Conservation (phyloP, 2,329 filamentous ascomycete species). For the Diaporthe citriasiana region DNA sequence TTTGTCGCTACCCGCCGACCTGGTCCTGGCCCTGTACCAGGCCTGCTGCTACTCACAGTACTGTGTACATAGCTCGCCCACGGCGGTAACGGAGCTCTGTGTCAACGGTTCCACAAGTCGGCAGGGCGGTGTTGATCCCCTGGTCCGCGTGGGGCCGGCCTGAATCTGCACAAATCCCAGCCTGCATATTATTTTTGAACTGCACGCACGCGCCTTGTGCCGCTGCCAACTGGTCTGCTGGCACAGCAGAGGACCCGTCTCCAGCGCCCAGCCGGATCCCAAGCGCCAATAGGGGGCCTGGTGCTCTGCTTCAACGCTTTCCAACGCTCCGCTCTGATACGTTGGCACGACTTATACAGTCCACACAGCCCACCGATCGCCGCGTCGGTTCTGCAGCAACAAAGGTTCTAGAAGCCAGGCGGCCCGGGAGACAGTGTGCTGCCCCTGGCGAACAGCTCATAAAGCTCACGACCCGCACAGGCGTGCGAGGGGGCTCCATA, state of each 20-base stretch:
- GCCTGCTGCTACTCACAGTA: not conserved
- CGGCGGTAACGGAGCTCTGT: slow-evolving; percentile 42
- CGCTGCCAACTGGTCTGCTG: slow-evolving; percentile 22
- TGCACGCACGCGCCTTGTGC: slow-evolving; percentile 34
- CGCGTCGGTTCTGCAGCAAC: slow-evolving; percentile 28
- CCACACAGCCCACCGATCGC: slow-evolving; percentile 28
- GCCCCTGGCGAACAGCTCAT: slow-evolving; percentile 30
- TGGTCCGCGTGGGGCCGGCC: slow-evolving; percentile 32
- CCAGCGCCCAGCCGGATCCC: slow-evolving; percentile 21
- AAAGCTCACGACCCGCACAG: slow-evolving; percentile 40
- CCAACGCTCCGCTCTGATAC: slow-evolving; percentile 35
- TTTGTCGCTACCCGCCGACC: slow-evolving; percentile 29
- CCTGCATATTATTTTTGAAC: slow-evolving; percentile 35
- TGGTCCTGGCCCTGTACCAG: slow-evolving; percentile 25
- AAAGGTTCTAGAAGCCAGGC: slow-evolving; percentile 33
- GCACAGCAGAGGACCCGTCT: slow-evolving; percentile 14
- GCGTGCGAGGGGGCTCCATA: slow-evolving; percentile 32
- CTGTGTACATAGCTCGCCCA: slow-evolving; percentile 19
- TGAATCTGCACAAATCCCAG: slow-evolving; percentile 39
- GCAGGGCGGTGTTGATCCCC: slow-evolving; percentile 34
- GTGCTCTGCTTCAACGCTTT: slow-evolving; percentile 32
- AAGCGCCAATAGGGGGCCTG: slow-evolving; percentile 40
- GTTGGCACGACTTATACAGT: slow-evolving; percentile 30
- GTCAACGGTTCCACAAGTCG: slow-evolving; percentile 37
- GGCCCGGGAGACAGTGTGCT: slow-evolving; percentile 17